Conservation (phyloP, 345 rosid genomes). For the Crucihimalaya himalaica region DNA sequence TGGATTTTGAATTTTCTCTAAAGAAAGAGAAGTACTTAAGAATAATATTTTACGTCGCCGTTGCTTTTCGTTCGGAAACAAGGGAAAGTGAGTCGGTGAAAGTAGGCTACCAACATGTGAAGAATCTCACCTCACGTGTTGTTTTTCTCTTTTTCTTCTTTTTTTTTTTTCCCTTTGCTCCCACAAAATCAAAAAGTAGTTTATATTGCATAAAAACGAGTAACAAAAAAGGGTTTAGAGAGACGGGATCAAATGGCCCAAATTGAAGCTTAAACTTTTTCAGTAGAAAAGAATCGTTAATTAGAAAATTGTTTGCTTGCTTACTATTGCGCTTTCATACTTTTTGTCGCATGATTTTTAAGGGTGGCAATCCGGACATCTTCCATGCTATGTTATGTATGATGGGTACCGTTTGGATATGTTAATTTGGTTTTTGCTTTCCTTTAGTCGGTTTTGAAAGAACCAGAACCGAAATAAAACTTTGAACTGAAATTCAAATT, state of each 20-base stretch:
- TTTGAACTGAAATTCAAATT: not conserved
- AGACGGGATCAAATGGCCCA: not conserved
- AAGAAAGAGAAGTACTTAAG: not conserved
- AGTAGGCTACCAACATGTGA: slow-evolving; percentile 41
- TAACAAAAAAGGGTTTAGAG: not conserved
- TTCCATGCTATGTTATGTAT: not conserved
- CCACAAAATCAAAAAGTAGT: not conserved
- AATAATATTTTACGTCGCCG: slow-evolving; percentile 18
- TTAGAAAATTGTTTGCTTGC: not conserved
- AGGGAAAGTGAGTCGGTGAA: slow-evolving; percentile 35
- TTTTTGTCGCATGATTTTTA: not conserved
- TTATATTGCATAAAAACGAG: not conserved
- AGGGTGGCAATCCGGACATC: not conserved
- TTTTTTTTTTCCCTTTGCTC: not conserved
- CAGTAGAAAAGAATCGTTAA: not conserved
- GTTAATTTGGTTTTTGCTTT: not conserved
- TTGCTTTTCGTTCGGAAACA: slow-evolving; percentile 28
- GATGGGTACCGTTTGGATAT: not conserved
- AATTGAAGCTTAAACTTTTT: no score
- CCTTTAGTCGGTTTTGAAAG: not conserved
- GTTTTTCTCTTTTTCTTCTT: not conserved
- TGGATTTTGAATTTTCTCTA: slow-evolving; percentile 16
- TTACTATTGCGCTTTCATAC: not conserved
- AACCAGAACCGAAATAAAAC: not conserved
- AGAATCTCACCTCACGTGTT: slow-evolving; percentile 29